Evolutionary conservation across 2,329 filamentous ascomycete genomes (phyloP).

Genomic region (Xylariaceae sp.): DNA sequence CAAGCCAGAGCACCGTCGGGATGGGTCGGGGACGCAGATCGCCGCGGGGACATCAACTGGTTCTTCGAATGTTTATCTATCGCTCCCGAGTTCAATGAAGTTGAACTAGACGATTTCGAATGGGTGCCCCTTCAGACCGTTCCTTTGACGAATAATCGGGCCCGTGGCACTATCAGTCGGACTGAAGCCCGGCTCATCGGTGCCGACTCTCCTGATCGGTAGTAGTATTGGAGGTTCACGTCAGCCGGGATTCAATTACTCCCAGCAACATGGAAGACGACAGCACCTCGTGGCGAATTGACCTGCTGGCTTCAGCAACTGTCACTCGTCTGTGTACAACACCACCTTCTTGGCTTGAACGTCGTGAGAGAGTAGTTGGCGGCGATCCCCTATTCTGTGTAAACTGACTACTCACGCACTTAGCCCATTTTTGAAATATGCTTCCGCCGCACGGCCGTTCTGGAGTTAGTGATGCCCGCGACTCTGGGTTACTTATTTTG

Average conservation of each 20-base stretch:
- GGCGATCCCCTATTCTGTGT: not conserved
- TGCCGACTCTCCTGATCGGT: not conserved
- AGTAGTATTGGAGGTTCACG: not conserved
- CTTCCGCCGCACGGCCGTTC: not conserved
- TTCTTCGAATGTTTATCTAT: not conserved
- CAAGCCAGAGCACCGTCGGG: not conserved
- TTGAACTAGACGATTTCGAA: not conserved
- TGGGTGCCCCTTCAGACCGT: not conserved
- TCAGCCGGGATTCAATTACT: not conserved
- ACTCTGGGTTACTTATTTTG: not conserved
- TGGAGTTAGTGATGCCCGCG: not conserved
- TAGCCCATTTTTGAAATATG: not conserved
- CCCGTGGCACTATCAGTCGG: not conserved
- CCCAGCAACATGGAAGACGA: not conserved
- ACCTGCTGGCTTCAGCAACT: not conserved
- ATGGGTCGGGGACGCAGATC: not conserved
- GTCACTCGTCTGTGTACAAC: not conserved
- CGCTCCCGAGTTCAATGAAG: not conserved
- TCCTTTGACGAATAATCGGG: not conserved
- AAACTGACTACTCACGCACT: not conserved
- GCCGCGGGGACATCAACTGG: not conserved
- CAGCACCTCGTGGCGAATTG: not conserved
- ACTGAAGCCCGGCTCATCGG: not conserved
- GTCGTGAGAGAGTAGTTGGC: not conserved
- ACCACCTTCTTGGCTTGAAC: not conserved